A percentile compares a stretch with the other conserved stretches of the same genome.
Evolutionary conservation across 73 alveolate species (phyloP).

Genomic region (Paramecium bursaria): DNA sequence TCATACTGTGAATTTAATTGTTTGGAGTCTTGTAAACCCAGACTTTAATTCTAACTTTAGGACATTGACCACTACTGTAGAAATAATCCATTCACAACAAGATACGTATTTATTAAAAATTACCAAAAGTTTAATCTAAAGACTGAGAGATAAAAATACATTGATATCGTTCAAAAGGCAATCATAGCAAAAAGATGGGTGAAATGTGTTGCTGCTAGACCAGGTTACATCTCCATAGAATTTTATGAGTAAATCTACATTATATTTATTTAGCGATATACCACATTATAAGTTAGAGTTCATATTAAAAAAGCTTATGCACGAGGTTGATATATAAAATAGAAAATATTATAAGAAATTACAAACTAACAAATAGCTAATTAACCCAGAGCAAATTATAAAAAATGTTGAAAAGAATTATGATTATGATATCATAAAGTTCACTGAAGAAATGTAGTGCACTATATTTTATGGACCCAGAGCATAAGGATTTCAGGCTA

Average conservation of each 20-base stretch:
- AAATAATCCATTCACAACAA: neutral
- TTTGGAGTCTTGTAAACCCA: neutral
- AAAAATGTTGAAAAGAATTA: neutral
- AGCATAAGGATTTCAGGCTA: neutral
- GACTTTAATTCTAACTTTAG: neutral
- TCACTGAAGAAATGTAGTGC: constrained; percentile 2
- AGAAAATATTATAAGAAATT: neutral
- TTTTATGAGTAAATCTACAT: neutral
- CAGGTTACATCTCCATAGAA: too few relatives aligned
- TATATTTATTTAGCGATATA: neutral
- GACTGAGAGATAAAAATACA: neutral
- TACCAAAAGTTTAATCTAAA: neutral
- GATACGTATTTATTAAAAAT: constrained; percentile 1
- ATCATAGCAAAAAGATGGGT: constrained; percentile 44
- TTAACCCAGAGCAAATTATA: too few relatives aligned
- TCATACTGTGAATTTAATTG: neutral
- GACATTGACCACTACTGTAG: neutral
- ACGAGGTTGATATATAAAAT: constrained; percentile 24
- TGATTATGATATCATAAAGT: neutral
- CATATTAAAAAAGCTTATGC: constrained; percentile 16
- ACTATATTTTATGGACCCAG: constrained; percentile 9
- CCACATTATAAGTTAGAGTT: neutral
- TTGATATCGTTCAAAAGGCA: neutral
- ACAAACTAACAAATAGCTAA: neutral
- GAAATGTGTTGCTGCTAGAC: neutral